Evolutionary conservation across 139 green algal genomes (phyloP), one percentile per base, ranked within the genome.

Genomic region (Pseudopediastrum boryanum): DNA sequence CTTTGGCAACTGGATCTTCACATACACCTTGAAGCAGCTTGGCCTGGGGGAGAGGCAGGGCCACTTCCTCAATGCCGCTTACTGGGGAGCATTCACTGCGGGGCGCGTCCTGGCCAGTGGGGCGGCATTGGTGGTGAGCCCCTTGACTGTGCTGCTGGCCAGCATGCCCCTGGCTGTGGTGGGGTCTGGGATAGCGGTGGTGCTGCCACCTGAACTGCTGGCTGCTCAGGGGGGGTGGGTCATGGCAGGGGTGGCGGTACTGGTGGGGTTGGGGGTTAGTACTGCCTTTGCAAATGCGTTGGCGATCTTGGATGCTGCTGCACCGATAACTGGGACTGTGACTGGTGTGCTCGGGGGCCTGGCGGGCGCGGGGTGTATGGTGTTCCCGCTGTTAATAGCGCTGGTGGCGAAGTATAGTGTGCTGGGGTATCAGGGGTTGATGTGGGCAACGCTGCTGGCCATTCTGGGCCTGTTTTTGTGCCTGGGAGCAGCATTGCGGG

Each of bases 41-140:
- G 73, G 74, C 9, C 33, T 74, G 23, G 65, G 35, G 2, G 23
- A 31, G 5, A 35, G 62, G 1, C 35, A 64, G 35, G 74, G 74
- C 12, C 74, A 74, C 25, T 38, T 50, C 35, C 62, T 81, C 6
- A 81, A 71, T 52, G 62, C 74, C 2, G 31, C 74, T 2, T 81
- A 81, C 74, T 81, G 74, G 74, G 31, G 42, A 16, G 62, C 44
- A n/a, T 81, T 81, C 74, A 81, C 74, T 36, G 12, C 70, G 3
- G 74, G 74, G 10, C 74, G 74, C 25, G 61, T 81, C 2, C 31
- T 44, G 3, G 74, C 74, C 23, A 74, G 61, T 48, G 62, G 62
- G 62, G 74, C 74, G 4, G 74, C 74, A 23, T 46, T 63, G 29
- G n/a, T 35, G 2, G 10, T 65, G 31, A 21, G 35, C 7, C 62